A percentile compares a stretch with the other conserved stretches of the same genome.
phyloP scores from a whole-genome alignment of 768 basidiomycete genomes.

The Suillus clintonianus region DNA sequence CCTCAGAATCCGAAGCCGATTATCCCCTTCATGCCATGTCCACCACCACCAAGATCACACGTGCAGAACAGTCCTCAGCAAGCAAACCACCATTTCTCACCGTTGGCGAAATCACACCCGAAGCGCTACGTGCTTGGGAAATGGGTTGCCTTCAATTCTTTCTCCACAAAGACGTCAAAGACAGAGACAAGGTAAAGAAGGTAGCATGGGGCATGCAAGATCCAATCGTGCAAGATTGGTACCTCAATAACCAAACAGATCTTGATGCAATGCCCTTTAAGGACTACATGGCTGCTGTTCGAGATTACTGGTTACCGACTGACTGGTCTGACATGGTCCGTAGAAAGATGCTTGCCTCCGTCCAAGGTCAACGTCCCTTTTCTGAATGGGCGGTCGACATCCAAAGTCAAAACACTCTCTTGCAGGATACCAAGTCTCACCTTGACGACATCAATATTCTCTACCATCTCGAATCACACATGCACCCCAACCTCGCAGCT shows the following conservation, averaged over 20 bases:
- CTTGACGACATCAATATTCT: slow-evolving; percentile 7
- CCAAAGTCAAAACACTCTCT: slow-evolving; percentile 15
- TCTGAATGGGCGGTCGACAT: slow-evolving; percentile 12
- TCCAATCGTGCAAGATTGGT: slow-evolving; percentile 7
- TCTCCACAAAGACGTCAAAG: background rate
- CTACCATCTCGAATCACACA: slow-evolving; percentile 19
- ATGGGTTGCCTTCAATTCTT: slow-evolving; percentile 6
- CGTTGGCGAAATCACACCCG: slow-evolving; percentile 1
- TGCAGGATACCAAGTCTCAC: slow-evolving; percentile 9
- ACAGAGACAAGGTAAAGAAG: background rate
- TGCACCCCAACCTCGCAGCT: slow-evolving; percentile 11
- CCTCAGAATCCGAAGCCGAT: no score
- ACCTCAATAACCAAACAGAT: background rate
- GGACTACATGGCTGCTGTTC: slow-evolving; percentile 3
- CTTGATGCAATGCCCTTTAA: background rate
- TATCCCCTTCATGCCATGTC: no score
- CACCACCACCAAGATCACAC: no score
- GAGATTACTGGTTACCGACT: slow-evolving; percentile 2
- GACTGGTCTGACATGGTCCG: slow-evolving; percentile 2
- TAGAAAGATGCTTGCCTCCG: slow-evolving; percentile 4
- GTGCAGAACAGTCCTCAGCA: background rate
- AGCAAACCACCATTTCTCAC: slow-evolving; percentile 6
- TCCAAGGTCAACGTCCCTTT: slow-evolving; percentile 9
- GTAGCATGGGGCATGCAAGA: slow-evolving; percentile 8
- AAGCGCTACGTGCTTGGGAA: slow-evolving; percentile 1